Base-by-base conservation (phyloP, 2,329 filamentous ascomycete species). In the Pseudogymnoascus sp. region DNA sequence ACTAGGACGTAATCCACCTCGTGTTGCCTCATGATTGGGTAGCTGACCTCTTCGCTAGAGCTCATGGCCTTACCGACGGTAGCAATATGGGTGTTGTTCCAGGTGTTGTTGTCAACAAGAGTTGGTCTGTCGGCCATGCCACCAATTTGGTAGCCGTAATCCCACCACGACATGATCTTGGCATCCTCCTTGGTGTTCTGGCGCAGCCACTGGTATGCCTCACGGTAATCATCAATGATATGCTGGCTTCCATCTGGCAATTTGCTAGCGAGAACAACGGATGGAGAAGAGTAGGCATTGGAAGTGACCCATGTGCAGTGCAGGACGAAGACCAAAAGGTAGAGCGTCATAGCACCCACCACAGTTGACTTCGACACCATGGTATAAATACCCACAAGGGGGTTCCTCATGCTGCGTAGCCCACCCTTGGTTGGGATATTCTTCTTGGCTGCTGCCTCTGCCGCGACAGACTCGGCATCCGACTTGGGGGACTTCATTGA, bases 151-250 rank as follows among this genome's bases (percentile, higher is more conserved):
- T 99, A 99, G 68, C 95, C 95, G 73, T 99, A 99, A 75, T 99
- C 95, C 95, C 95, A 99, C 95, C 95, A 99, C 1, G 93, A 95
- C 93, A 97, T 97, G 74, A 99, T 89, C 84, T 97, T 99, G 73
- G 96, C 93, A 71, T 97, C 90, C 69, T 93, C 85, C 65, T 88
- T 84, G 8, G 96, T 99, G 81, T 99, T 99, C 77, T 99, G 95
- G 67, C 95, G 90, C 60, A 99, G 87, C 95, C 95, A 99, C 79
- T 99, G 96, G 79, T 99, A 99, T 1, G 95, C 95, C 83, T 99
- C 95, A 73, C 95, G 89, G 80, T 99, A 99, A 76, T 99, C 95
- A 73, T 99, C 95, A 72, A 99, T 99, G 75, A 99, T 99, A 78
- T 96, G 93, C 75, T 97, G 93, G 75, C 88, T 95, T 66, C 96